phyloP scores from a whole-genome alignment of 140 eudicot species.

The Bidens hawaiensis region DNA sequence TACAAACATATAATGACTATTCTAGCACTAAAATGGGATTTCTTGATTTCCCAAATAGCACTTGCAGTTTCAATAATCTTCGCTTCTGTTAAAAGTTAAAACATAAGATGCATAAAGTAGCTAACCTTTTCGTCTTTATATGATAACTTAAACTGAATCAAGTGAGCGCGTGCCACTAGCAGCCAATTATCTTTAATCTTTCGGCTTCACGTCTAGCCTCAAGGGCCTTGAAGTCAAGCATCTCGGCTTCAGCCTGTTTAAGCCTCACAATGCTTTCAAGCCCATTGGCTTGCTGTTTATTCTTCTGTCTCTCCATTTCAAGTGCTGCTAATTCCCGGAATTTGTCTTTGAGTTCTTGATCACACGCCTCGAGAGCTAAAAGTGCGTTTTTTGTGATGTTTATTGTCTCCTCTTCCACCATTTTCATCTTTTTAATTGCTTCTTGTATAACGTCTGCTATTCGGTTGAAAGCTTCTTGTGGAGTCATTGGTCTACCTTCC shows the following conservation, averaged over 20 bases:
- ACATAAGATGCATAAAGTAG: too few relatives aligned
- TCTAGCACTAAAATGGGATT: too few relatives aligned
- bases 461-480: conserved; percentile 83
- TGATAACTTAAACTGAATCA: too few relatives aligned
- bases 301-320: conserved; percentile 78
- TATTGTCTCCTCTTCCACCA: conserved; percentile 87
- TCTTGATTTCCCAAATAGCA: too few relatives aligned
- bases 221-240: conserved; percentile 83
- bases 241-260: conserved; percentile 89
- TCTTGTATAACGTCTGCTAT: conserved; percentile 92
- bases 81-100: too few relatives aligned
- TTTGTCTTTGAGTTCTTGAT: conserved; percentile 88
- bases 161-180: too few relatives aligned
- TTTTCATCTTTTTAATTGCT: conserved; percentile 88
- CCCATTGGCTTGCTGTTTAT: conserved; percentile 80
- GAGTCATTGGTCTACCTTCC: conserved; percentile 68
- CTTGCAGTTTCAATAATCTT: too few relatives aligned
- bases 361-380: conserved; percentile 69
- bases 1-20: too few relatives aligned
- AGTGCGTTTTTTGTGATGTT: conserved; percentile 80
- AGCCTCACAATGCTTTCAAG: conserved; percentile 88
- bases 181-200: conserved; percentile 69
- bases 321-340: conserved; percentile 72
- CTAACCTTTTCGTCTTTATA: too few relatives aligned
- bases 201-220: conserved; percentile 95